Conservation (phyloP, 2,329 filamentous ascomycete genomes). For the Ramichloridium luteum region DNA sequence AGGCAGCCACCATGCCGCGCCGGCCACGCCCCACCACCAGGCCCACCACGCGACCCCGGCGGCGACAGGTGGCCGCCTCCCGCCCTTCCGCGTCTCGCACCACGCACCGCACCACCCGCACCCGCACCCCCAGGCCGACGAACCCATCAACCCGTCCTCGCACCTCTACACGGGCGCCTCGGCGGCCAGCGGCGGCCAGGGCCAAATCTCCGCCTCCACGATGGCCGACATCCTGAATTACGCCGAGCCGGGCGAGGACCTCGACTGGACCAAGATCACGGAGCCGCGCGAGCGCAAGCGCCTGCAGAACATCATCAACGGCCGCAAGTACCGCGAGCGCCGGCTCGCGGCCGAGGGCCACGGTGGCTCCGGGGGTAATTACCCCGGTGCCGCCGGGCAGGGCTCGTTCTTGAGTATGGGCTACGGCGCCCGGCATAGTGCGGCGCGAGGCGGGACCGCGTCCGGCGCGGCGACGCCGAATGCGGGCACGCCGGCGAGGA, state of each 20-base stretch:
- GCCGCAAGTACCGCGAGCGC: conserved; percentile 28
- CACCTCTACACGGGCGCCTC: conserved; percentile 25
- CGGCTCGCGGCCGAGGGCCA: conserved; percentile 25
- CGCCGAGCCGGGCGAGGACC: conserved; percentile 28
- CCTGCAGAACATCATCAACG: conserved; percentile 29
- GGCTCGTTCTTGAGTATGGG: conserved; percentile 21
- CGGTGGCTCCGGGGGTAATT: conserved; percentile 24
- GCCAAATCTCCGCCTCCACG: conserved; percentile 22
- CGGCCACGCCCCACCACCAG: not conserved
- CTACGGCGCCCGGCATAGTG: conserved; percentile 10
- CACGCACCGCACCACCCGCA: conserved; percentile 5
- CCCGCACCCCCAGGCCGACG: conserved; percentile 6
- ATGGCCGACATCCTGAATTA: conserved; percentile 27
- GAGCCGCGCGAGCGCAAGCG: conserved; percentile 27
- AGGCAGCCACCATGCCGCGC: not conserved
- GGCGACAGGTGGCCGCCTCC: too few species aligned
- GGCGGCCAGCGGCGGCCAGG: conserved; percentile 18
- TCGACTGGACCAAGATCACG: conserved; percentile 28
- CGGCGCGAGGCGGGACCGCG: too few species aligned
- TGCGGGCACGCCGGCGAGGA: not conserved
- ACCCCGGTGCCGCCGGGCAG: conserved; percentile 22
- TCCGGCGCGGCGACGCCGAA: not conserved
- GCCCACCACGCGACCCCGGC: conserved; percentile 9
- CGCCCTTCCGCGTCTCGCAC: conserved; percentile 2
- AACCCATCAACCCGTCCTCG: conserved; percentile 19